Conservation (phyloP, 2,329 filamentous ascomycete species). For the Zasmidium citrigriseum region DNA sequence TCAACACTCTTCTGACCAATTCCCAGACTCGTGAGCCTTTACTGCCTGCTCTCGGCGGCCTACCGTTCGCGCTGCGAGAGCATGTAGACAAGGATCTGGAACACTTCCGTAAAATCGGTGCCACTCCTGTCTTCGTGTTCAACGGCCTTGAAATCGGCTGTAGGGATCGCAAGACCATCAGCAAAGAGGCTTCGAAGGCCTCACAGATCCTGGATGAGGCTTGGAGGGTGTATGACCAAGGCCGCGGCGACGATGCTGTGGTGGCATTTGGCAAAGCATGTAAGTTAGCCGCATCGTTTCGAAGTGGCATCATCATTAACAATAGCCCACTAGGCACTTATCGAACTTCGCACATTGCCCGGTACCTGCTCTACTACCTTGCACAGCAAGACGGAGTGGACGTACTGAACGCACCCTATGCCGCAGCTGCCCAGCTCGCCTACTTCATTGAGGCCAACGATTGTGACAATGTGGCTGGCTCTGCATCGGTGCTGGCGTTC, state of each 20-base stretch:
- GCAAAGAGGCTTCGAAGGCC: slow-evolving; percentile 28
- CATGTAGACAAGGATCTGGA: slow-evolving; percentile 75
- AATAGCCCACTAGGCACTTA: slow-evolving; percentile 65
- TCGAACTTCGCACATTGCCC: slow-evolving; percentile 70
- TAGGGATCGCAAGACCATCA: slow-evolving; percentile 28
- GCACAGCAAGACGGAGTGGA: slow-evolving; percentile 63
- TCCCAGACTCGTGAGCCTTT: slow-evolving; percentile 78
- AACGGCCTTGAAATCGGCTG: slow-evolving; percentile 68
- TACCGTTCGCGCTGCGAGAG: slow-evolving; percentile 74
- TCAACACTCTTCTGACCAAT: slow-evolving; percentile 74
- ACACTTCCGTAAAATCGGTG: slow-evolving; percentile 64
- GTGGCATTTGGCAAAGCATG: slow-evolving; percentile 82
- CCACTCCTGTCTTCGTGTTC: slow-evolving; percentile 87
- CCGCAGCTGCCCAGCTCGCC: slow-evolving; percentile 78
- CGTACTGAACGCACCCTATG: slow-evolving; percentile 84
- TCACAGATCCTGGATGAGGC: slow-evolving; percentile 53
- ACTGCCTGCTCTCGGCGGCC: slow-evolving; percentile 82
- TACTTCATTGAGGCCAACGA: slow-evolving; percentile 74
- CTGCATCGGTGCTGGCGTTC: slow-evolving; percentile 82
- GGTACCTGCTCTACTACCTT: slow-evolving; percentile 74
- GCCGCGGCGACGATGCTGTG: slow-evolving; percentile 78
- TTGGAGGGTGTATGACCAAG: slow-evolving; percentile 83
- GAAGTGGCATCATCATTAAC: slow-evolving; percentile 19
- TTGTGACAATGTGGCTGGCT: slow-evolving; percentile 75
- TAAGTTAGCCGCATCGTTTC: slow-evolving; percentile 42